A percentile compares a stretch with the other conserved stretches of the same genome.
Conservation (phyloP, 768 basidiomycete genomes). For the Hericium coralloides region DNA sequence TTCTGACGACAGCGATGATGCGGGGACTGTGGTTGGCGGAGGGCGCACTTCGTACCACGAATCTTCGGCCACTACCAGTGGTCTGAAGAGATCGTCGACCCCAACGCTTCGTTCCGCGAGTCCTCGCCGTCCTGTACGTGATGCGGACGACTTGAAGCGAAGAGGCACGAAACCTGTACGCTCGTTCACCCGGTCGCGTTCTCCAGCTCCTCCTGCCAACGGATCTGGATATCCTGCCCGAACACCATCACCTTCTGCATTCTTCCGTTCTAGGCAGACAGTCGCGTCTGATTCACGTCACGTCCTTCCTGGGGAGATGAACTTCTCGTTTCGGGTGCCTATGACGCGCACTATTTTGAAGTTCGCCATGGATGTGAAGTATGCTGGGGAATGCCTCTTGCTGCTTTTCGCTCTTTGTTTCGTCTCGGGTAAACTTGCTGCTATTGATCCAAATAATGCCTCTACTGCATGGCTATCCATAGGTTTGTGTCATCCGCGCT, state of each 20-base stretch:
- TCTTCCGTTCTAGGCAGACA: conserved; percentile 32
- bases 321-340: conserved; percentile 36
- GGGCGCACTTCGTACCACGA: conserved; percentile 4
- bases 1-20: conserved; percentile 39
- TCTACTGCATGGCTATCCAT: conserved; percentile 6
- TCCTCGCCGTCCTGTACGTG: conserved; percentile 17
- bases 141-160: conserved; percentile 33
- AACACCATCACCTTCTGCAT: conserved; percentile 32
- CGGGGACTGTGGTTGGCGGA: conserved; percentile 6
- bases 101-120: conserved; percentile 1
- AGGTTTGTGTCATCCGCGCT: conserved; percentile 5
- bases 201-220: conserved; percentile 41
- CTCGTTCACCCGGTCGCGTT: conserved; percentile 66
- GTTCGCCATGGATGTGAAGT: conserved; percentile 53
- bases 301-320: conserved; percentile 41
- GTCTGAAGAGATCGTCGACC: not conserved
- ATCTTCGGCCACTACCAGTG: not conserved
- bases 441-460: conserved; percentile 1
- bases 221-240: conserved; percentile 24
- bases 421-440: conserved; percentile 40
- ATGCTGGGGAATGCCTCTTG: conserved; percentile 54
- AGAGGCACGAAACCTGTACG: conserved; percentile 25
- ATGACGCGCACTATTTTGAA: conserved; percentile 31
- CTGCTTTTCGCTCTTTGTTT: conserved; percentile 56
- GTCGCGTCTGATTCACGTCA: conserved; percentile 15